These are phyloP conservation scores for Melanomma pulvis-pyrius DNA, from an alignment of 495 filamentous ascomycete species.

Conservation along the genomic window DNA sequence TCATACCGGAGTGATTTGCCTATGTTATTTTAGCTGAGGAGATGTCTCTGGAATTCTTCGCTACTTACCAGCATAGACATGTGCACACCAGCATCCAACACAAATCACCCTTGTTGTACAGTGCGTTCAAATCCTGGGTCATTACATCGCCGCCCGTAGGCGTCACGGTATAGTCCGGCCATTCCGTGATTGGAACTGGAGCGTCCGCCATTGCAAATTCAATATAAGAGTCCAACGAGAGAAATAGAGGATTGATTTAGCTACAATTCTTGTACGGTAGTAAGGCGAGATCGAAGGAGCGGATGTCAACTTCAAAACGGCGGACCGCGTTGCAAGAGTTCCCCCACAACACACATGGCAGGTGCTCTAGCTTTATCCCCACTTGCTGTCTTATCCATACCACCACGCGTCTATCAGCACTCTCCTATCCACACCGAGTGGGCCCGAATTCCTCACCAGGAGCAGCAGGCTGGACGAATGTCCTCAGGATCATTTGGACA, in stretches of 20 bases:
- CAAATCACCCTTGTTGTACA: conserved; percentile 36
- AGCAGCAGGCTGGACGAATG: not conserved
- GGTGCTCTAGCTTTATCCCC: conserved; percentile 5
- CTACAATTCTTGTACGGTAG: no score
- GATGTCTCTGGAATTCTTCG: not conserved
- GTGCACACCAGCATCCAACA: conserved; percentile 34
- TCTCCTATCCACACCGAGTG: not conserved
- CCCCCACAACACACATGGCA: conserved; percentile 16
- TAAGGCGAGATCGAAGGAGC: not conserved
- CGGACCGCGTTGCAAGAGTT: not conserved
- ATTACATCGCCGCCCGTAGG: conserved; percentile 31
- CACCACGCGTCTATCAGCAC: not conserved
- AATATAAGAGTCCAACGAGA: not conserved
- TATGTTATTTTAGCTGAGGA: not conserved
- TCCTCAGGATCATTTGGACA: conserved; percentile 7
- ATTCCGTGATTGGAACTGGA: conserved; percentile 33
- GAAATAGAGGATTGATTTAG: not conserved
- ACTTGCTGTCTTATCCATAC: not conserved
- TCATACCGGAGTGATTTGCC: conserved; percentile 31
- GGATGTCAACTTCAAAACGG: not conserved
- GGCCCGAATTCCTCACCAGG: not conserved
- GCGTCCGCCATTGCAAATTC: conserved; percentile 12
- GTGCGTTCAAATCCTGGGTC: conserved; percentile 33
- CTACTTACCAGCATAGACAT: conserved; percentile 34
- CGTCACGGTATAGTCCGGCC: conserved; percentile 28